Conservation (phyloP, 2,329 filamentous ascomycete species). For the Talaromyces sp. region DNA sequence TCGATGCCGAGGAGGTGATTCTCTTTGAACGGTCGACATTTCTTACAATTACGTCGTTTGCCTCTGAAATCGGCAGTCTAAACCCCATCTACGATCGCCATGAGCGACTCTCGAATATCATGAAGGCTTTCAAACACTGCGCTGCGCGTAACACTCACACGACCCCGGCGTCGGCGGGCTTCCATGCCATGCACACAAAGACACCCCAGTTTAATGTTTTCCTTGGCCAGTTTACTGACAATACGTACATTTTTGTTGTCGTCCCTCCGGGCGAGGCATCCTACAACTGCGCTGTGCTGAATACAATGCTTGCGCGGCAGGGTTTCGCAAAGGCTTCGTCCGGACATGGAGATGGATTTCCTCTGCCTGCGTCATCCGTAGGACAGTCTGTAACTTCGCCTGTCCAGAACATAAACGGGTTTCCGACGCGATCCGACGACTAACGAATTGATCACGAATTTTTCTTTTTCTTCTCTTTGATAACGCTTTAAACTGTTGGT, state of each 20-base stretch:
- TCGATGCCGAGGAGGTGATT: conserved; percentile 88
- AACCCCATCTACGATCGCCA: conserved; percentile 93
- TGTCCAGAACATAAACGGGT: conserved; percentile 1
- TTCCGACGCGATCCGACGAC: neutral
- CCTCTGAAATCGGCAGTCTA: conserved; percentile 62
- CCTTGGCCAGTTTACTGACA: conserved; percentile 91
- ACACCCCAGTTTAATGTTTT: conserved; percentile 78
- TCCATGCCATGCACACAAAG: conserved; percentile 44
- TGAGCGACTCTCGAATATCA: conserved; percentile 91
- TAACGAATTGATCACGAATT: neutral
- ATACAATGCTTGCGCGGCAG: conserved; percentile 78
- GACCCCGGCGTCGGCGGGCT: conserved; percentile 36
- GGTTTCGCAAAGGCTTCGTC: conserved; percentile 63
- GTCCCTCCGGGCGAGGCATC: conserved; percentile 85
- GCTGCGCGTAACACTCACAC: conserved; percentile 41
- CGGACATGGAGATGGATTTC: conserved; percentile 37
- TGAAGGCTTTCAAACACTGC: conserved; percentile 95
- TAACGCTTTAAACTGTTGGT: neutral
- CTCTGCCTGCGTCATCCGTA: conserved; percentile 22
- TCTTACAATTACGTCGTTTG: conserved; percentile 89
- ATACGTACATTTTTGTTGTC: conserved; percentile 91
- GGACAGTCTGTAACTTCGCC: conserved; percentile 1
- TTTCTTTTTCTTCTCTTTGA: neutral
- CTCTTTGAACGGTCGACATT: conserved; percentile 95
- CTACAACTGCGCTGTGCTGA: conserved; percentile 85